Conservation (phyloP, 257 asterid genomes). For the Solanum pimpinellifolium region DNA sequence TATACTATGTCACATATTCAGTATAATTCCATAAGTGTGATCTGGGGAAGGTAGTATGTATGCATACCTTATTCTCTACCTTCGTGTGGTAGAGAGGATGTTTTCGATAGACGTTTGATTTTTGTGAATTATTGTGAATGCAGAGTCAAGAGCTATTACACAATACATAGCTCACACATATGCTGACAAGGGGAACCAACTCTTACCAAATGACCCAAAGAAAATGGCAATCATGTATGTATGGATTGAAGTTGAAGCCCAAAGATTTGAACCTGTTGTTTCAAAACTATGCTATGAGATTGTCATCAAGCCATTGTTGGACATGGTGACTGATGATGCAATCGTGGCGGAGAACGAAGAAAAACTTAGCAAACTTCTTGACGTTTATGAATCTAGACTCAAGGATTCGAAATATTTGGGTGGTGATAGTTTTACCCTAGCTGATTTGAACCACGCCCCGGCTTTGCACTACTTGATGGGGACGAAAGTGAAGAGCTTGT, state of each 20-base stretch:
- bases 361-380: neutral
- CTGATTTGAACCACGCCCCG: neutral
- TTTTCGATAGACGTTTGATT: too few species aligned
- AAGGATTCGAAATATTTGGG: slow-evolving; percentile 19
- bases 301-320: slow-evolving; percentile 20
- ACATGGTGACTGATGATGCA: slow-evolving; percentile 10
- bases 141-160: slow-evolving; percentile 67
- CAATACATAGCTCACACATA: slow-evolving; percentile 37
- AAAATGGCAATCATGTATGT: neutral
- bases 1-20: too few species aligned
- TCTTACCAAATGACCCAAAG: slow-evolving; percentile 21
- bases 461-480: neutral
- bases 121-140: neutral
- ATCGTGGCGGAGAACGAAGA: slow-evolving; percentile 1
- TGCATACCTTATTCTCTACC: too few species aligned
- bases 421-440: neutral
- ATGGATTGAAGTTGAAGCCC: slow-evolving; percentile 39
- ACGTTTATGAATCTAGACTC: slow-evolving; percentile 37
- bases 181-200: slow-evolving; percentile 32
- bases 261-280: slow-evolving; percentile 29
- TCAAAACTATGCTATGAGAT: slow-evolving; percentile 32
- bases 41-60: too few species aligned
- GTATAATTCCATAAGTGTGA: too few species aligned
- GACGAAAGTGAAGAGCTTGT: neutral
- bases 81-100: neutral